Evolutionary conservation across 768 basidiomycete genomes (phyloP).

Genomic region (Agaricus subrufescens): DNA sequence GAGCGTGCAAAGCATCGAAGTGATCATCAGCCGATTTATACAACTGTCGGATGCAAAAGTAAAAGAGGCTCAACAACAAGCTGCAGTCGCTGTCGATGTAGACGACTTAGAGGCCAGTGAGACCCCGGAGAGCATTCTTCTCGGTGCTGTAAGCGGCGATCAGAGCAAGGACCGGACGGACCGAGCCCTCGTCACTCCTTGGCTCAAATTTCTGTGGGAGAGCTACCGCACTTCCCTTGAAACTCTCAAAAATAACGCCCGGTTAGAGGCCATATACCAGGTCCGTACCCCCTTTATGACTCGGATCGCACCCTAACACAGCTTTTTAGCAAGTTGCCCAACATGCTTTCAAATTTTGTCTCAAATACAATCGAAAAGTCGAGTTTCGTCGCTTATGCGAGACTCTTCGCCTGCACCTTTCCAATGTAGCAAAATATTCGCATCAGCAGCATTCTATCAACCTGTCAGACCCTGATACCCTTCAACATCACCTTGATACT

Average conservation of each 20-base stretch:
- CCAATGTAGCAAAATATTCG: constrained; percentile 93
- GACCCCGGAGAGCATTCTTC: constrained; percentile 87
- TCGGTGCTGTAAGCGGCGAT: constrained; percentile 85
- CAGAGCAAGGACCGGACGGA: constrained; percentile 95
- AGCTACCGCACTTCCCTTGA: constrained; percentile 94
- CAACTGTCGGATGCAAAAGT: constrained; percentile 78
- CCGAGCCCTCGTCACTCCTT: constrained; percentile 90
- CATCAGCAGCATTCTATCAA: constrained; percentile 94
- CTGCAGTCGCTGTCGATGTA: constrained; percentile 77
- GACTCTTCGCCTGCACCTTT: constrained; percentile 89
- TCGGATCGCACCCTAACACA: neutral
- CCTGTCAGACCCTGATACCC: constrained; percentile 89
- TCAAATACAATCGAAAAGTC: constrained; percentile 89
- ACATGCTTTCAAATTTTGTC: constrained; percentile 96
- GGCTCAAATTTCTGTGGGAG: constrained; percentile 99
- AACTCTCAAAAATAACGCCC: constrained; percentile 92
- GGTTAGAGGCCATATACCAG: constrained; percentile 92
- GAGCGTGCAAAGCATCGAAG: constrained; percentile 87
- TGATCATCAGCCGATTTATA: constrained; percentile 85
- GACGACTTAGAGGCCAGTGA: constrained; percentile 96
- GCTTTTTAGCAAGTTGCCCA: constrained; percentile 79
- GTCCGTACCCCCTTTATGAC: constrained; percentile 34
- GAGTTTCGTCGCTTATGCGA: constrained; percentile 97
- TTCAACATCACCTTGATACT: constrained; percentile 94
- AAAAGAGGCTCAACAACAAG: constrained; percentile 81